phyloP scores from a whole-genome alignment of 192 early-diverging fungal genomes.

The Coemansia sp. region DNA sequence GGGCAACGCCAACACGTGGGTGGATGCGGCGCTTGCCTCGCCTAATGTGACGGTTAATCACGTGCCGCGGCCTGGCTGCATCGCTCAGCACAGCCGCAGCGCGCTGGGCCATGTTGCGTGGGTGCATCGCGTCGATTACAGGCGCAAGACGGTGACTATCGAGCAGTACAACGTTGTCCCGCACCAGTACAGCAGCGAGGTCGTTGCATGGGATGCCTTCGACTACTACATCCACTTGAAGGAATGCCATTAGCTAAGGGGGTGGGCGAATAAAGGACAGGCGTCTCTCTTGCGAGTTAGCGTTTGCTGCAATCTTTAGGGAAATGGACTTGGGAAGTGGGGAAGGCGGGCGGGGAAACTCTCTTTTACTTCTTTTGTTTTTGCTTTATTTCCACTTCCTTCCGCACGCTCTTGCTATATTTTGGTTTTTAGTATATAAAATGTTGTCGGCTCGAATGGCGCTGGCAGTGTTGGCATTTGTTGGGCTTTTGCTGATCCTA shows the following conservation, averaged over 20 bases:
- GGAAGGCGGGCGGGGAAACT: too few species aligned
- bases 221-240: slow-evolving; percentile 35
- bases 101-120: slow-evolving; percentile 40
- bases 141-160: slow-evolving; percentile 22
- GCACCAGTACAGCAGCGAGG: slow-evolving; percentile 29
- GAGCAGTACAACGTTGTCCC: slow-evolving; percentile 49
- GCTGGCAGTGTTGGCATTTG: not conserved
- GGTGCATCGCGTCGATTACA: slow-evolving; percentile 32
- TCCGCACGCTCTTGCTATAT: too few species aligned
- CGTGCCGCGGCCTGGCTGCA: slow-evolving; percentile 18
- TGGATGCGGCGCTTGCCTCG: slow-evolving; percentile 27
- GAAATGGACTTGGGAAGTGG: too few species aligned
- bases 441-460: not conserved
- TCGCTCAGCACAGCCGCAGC: slow-evolving; percentile 36
- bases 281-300: too few species aligned
- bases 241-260: not conserved
- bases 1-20: slow-evolving; percentile 52
- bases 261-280: too few species aligned
- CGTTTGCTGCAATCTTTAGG: too few species aligned
- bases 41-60: slow-evolving; percentile 25
- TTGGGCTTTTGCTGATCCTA: not conserved
- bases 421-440: too few species aligned
- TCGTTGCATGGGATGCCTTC: slow-evolving; percentile 31
- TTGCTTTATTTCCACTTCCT: not conserved
- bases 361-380: too few species aligned